Percentiles rank a stretch among this genome's conserved stretches.
Conservation (phyloP, 176 grass and related monocot genomes). For the Puccinellia tenuiflora region DNA sequence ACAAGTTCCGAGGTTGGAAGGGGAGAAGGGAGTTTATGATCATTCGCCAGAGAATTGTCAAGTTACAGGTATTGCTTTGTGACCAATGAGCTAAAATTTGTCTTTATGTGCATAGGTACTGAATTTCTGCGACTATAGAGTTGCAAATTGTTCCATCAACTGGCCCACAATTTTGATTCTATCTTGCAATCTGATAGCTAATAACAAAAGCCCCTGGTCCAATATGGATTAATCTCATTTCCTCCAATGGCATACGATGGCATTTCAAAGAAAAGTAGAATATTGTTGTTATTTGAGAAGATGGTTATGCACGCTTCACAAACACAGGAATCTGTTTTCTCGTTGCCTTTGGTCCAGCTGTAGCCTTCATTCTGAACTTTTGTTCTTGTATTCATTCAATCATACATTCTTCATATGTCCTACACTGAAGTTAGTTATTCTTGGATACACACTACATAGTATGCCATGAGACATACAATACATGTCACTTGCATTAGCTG, state of each 20-base stretch:
- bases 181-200: not conserved
- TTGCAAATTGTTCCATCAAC: not conserved
- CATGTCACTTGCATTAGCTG: not conserved
- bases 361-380: not conserved
- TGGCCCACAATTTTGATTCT: not conserved
- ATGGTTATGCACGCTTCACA: not conserved
- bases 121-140: not conserved
- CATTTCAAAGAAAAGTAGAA: not conserved
- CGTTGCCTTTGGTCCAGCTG: not conserved
- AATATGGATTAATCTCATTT: not conserved
- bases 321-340: not conserved
- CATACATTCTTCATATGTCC: not conserved
- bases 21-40: constrained; percentile 91
- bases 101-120: not conserved
- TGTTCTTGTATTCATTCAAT: not conserved
- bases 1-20: constrained; percentile 99
- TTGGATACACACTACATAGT: not conserved
- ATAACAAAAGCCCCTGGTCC: not conserved
- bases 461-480: not conserved
- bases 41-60: constrained; percentile 87
- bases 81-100: not conserved
- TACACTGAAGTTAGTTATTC: not conserved
- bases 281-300: not conserved
- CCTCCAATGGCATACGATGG: not conserved
- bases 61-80: constrained; percentile 71